phyloP scores from a whole-genome alignment of 2,329 filamentous ascomycete genomes.

The Fusarium udum region DNA sequence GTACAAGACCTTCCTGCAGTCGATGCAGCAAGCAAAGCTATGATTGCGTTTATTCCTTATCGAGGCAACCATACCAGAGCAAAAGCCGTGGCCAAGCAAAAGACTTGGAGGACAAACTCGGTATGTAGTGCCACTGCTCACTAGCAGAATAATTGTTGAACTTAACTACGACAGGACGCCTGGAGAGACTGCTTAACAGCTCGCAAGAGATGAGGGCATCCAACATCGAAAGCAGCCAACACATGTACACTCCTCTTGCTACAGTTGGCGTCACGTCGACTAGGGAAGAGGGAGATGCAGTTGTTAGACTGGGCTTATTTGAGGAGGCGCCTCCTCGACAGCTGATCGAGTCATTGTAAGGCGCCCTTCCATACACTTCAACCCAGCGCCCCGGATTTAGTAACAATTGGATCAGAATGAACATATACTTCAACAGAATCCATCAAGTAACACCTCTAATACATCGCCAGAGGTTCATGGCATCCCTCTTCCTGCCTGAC shows the following conservation, averaged over 20 bases:
- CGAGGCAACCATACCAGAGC: conserved; percentile 3
- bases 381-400: background rate
- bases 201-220: background rate
- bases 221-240: background rate
- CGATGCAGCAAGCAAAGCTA: conserved; percentile 15
- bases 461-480: conserved; percentile 11
- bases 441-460: conserved; percentile 4
- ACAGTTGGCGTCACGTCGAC: background rate
- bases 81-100: background rate
- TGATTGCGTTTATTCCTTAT: conserved; percentile 8
- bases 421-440: conserved; percentile 2
- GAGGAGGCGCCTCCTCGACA: background rate
- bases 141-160: background rate
- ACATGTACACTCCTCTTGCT: background rate
- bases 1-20: conserved; percentile 1
- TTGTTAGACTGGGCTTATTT: background rate
- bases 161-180: background rate
- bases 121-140: background rate
- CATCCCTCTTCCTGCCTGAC: background rate
- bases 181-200: background rate
- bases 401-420: background rate
- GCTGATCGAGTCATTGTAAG: conserved; percentile 8
- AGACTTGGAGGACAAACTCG: conserved; percentile 3
- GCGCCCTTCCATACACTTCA: background rate
- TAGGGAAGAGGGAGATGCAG: background rate